Base-by-base conservation (phyloP, 257 asterid species). In the Leonotis leonurus region DNA sequence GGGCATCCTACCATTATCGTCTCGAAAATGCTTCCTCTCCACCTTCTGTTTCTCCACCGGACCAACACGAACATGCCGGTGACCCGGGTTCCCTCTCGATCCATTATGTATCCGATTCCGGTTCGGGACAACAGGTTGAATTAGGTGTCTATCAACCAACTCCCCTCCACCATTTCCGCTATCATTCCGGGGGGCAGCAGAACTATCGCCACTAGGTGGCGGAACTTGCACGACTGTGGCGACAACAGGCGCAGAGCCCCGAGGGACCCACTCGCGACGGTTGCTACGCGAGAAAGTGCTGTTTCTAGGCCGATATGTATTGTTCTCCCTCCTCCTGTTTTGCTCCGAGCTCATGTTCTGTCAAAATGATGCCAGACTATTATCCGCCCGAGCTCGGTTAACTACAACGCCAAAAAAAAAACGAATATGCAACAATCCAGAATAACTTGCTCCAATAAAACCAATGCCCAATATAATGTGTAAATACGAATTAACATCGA, bases 271-370 rank as follows among this genome's bases (percentile, higher is more conserved):
- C 89, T 83, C 80, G 24, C 82, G 86, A 4, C 83, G 87, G 81
- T 78, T 64, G 65, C 70, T 58, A 27, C 80, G 80, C 39, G 56
- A 68, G 68, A 65, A 73, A 65, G 79, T 85, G 63, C 48, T 78
- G 62, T 37, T 61, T 73, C 96, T 85, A 13, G 85, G 63, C 44
- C 94, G 79, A 40, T 68, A 80, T 60, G 57, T 56, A 36, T 27
- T 75, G 78, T 70, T 76, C 33, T 76, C 89, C 77, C 94, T 73
- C 67, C 80, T 56, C 49, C 68, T 75, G 64, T 49, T 72, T 65
- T 79, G 94, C 54, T 60, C 86, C 10, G 86, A 70, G 97, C 87
- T 89, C 99, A 93, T 93, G 77, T 79, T 89, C 84, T 69, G 83
- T 68, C 66, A 62, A 56, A 60, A 51, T 43, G 69, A 45, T 6